Evolutionary conservation across 1,139 yeast genomes (phyloP), one percentile per base, ranked within the genome.

Genomic region (Suhomyces bribrorum): DNA sequence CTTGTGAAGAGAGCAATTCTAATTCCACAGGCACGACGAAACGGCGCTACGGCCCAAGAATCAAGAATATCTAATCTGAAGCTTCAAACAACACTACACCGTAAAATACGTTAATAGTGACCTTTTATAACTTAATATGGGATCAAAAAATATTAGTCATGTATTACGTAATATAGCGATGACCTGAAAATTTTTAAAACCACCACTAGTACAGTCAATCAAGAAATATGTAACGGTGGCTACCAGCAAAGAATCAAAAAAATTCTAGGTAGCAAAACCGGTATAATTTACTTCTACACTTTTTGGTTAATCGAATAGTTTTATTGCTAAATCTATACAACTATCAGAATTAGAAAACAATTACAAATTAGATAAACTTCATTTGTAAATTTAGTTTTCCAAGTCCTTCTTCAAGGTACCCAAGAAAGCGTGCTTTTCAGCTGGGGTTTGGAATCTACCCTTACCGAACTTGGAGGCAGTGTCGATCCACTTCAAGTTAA

Each of bases 401-500:
- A 73, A 69, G 66, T 92, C 98, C 86, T 88, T 90, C 95, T 94
- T 94, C 75, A 92, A 86, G 67, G 98, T 90, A 83, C 99, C 99
- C 82, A 90, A 69, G 92, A 94, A 94, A 69, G 98, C 95, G 72
- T 83, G 90, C 90, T 94, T 94, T 84, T 94, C 99, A 75, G 97
- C 98, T 65, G 97, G 96, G 69, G 98, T 92, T 81, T 94, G 99
- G 98, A 94, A 94, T 84, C 98, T 92, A 83, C 99, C 99, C 89
- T 92, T 94, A 86, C 99, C 99, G 88, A 92, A 92, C 81, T 90
- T 90, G 67, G 98, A 92, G 69, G 98, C 96, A 65, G 99, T 92
- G 76, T 92, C 99, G 73, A 92, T 92, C 98, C 98, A 92, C 80
- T 92, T 92, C 78, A 92, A 86, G 83, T 79, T 81, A 61, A 90